Base-by-base conservation (phyloP, 2,329 filamentous ascomycete genomes). In the Hymenoscyphus albidus region DNA sequence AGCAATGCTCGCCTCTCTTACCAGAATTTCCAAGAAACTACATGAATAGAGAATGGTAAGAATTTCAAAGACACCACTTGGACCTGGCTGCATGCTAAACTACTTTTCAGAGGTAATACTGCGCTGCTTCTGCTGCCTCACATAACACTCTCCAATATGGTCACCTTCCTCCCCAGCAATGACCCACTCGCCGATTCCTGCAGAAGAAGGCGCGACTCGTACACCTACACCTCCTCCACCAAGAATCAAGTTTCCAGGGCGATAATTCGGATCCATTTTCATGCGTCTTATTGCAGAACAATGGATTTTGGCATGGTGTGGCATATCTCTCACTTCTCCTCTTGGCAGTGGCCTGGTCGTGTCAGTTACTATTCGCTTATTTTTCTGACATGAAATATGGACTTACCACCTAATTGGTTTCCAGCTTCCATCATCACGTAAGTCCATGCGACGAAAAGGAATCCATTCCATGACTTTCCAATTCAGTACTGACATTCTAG, bases 401-500 rank as follows among this genome's bases (percentile, higher is more conserved):
- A 60, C 56, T 59, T 54, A 65, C 83, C 85, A 87, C 16, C 79
- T 77, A 65, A 88, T 86, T 1, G 83, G 80, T 70, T 83, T 83
- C 85, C 85, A 88, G 0, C 79, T 81, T 0, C 83, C 83, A 67
- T 87, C 83, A 14, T 77, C 71, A 67, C 82, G 81, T 18, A 88
- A 74, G 69, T 87, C 85, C 84, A 88, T 87, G 35, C 85, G 78
- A 2, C 83, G 80, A 75, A 87, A 86, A 1, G 85, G 85, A 2
- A 87, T 76, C 70, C 83, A 86, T 70, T 87, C 85, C 84, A 87
- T 86, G n/a, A 85, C 68, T n/a, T 81, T 82, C 84, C 84, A 87
- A 5, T 78, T 78, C 0, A 83, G 61, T 1, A 84, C 82, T 0
- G 80, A 80, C 16, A 74, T 58, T 4, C 67, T 57, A 2, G 78